phyloP scores from a whole-genome alignment of 495 filamentous ascomycete species.

The Bombardia bombarda region DNA sequence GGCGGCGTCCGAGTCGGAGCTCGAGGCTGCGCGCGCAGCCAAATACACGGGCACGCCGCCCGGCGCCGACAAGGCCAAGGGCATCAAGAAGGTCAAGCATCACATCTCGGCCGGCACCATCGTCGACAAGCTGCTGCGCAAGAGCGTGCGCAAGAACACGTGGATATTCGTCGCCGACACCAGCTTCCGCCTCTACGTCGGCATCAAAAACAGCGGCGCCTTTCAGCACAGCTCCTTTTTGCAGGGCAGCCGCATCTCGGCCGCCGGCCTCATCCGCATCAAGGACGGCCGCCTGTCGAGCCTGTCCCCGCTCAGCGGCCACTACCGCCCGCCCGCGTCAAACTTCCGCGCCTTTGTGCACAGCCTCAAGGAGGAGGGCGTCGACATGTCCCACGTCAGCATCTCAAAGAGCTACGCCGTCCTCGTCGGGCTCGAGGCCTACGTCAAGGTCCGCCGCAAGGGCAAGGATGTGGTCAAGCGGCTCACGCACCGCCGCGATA shows the following conservation, averaged over 20 bases:
- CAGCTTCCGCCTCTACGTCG: slow-evolving; percentile 77
- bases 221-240: slow-evolving; percentile 91
- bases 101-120: slow-evolving; percentile 53
- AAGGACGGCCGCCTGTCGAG: slow-evolving; percentile 62
- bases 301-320: slow-evolving; percentile 58
- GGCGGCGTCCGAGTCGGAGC: neutral
- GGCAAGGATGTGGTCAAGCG: slow-evolving; percentile 39
- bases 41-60: slow-evolving; percentile 46
- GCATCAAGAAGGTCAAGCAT: slow-evolving; percentile 55
- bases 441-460: slow-evolving; percentile 54
- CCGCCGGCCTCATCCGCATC: slow-evolving; percentile 80
- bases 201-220: slow-evolving; percentile 79
- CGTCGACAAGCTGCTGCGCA: slow-evolving; percentile 63
- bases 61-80: slow-evolving; percentile 46
- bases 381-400: slow-evolving; percentile 68
- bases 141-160: slow-evolving; percentile 64
- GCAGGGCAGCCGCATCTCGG: slow-evolving; percentile 69
- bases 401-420: slow-evolving; percentile 78
- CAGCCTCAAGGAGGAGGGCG: slow-evolving; percentile 60
- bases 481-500: slow-evolving; percentile 22
- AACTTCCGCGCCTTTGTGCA: slow-evolving; percentile 79
- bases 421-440: slow-evolving; percentile 74
- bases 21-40: neutral
- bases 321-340: slow-evolving; percentile 73
- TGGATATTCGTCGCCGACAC: slow-evolving; percentile 94